These are phyloP conservation scores for Ceratocystis cacaofunesta DNA, from an alignment of 2,329 filamentous ascomycete species.

Conservation along the genomic window DNA sequence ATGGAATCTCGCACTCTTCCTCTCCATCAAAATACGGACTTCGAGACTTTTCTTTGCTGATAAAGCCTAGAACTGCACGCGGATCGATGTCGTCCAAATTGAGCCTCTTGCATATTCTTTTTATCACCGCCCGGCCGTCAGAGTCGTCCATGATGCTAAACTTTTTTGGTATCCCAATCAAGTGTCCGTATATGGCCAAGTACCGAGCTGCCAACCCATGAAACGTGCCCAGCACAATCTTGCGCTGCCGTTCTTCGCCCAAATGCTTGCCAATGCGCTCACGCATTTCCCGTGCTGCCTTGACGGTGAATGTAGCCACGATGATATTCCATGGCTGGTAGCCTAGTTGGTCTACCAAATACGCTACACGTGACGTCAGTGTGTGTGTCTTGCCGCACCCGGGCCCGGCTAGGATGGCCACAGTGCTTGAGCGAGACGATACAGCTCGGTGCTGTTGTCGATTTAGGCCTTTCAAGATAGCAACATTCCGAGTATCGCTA, in stretches of 20 bases:
- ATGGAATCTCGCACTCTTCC: neutral
- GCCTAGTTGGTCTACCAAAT: constrained; percentile 58
- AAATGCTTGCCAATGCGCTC: constrained; percentile 68
- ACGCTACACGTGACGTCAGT: constrained; percentile 79
- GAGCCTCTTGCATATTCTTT: constrained; percentile 66
- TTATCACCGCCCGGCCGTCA: constrained; percentile 66
- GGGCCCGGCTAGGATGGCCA: constrained; percentile 53
- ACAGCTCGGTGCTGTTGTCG: constrained; percentile 37
- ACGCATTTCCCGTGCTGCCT: constrained; percentile 87
- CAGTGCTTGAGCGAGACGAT: constrained; percentile 36
- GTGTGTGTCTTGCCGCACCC: constrained; percentile 89
- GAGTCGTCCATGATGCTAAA: constrained; percentile 83
- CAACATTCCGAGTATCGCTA: neutral
- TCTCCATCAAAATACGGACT: constrained; percentile 23
- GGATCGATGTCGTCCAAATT: constrained; percentile 51
- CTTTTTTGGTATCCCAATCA: constrained; percentile 65
- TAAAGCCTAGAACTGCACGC: constrained; percentile 55
- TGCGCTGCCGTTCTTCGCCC: constrained; percentile 59
- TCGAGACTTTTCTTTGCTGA: constrained; percentile 51
- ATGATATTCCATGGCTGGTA: constrained; percentile 76
- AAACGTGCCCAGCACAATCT: constrained; percentile 79
- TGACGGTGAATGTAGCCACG: constrained; percentile 93
- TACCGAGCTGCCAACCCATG: constrained; percentile 85
- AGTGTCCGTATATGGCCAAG: constrained; percentile 65
- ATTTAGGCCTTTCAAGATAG: neutral